Evolutionary conservation across 352 stramenopile species (phyloP).

Genomic region (Phytophthora fragariaefolia): DNA sequence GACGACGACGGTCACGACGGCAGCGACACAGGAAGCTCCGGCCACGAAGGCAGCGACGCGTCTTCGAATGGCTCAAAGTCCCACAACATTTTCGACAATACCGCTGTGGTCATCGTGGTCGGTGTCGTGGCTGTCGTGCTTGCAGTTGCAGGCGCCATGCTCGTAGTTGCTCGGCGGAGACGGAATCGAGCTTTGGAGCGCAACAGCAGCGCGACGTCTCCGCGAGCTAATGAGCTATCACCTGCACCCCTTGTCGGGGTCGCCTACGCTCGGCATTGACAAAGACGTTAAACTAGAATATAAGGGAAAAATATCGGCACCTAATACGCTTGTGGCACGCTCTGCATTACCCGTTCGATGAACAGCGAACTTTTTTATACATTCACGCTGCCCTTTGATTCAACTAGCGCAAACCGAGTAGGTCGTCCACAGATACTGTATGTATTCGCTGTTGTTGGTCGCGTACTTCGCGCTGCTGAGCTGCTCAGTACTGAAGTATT

Average conservation of each 20-base stretch:
- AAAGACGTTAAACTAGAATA: conserved; percentile 6
- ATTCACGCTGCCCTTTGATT: no score
- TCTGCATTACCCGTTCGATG: conserved; percentile 8
- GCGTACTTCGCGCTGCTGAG: conserved; percentile 2
- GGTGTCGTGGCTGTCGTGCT: conserved; percentile 19
- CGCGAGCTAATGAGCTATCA: conserved; percentile 16
- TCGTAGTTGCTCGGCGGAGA: conserved; percentile 22
- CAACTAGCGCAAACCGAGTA: no score
- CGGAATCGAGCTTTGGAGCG: conserved; percentile 28
- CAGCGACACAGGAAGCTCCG: conserved; percentile 3
- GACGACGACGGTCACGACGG: neutral
- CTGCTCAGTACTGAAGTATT: neutral
- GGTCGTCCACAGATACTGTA: no score
- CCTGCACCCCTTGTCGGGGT: conserved; percentile 18
- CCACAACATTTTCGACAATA: conserved; percentile 19
- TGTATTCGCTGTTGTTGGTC: no score
- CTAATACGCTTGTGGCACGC: neutral
- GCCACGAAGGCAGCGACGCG: neutral
- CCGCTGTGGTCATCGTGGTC: conserved; percentile 27
- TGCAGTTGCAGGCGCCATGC: conserved; percentile 15
- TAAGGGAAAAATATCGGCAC: neutral
- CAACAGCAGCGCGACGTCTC: conserved; percentile 20
- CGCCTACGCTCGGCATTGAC: conserved; percentile 30
- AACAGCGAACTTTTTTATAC: conserved; percentile 5
- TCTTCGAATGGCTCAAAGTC: conserved; percentile 5